These are phyloP conservation scores for Saussurea involucrata DNA, from an alignment of 129 eudicot species.

Conservation along the genomic window DNA sequence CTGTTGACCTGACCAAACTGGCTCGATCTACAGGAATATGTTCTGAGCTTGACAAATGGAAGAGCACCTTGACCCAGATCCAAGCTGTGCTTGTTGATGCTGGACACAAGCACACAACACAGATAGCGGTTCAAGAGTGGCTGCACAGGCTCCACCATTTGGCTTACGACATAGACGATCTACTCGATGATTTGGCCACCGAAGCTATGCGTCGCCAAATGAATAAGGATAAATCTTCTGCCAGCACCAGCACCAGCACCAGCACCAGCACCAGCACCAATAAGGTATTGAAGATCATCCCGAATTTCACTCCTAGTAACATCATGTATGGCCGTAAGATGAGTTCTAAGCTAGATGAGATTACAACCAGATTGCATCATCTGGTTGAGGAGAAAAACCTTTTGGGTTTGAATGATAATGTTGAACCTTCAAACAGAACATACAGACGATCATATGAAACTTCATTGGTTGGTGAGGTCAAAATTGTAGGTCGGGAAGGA, in stretches of 20 bases:
- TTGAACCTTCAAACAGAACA: not conserved
- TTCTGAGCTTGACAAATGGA: not conserved
- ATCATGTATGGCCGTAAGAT: constrained; percentile 5
- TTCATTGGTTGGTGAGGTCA: constrained; percentile 24
- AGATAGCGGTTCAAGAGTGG: constrained; percentile 28
- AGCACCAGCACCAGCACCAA: not conserved
- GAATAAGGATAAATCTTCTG: too few species aligned
- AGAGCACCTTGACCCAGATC: not conserved
- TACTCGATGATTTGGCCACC: constrained; percentile 21
- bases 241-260: not conserved
- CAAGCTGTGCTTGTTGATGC: constrained; percentile 43
- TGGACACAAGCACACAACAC: constrained; percentile 31
- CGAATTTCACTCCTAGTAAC: not conserved
- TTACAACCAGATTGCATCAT: constrained; percentile 13
- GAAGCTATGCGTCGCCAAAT: not conserved
- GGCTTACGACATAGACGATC: constrained; percentile 37
- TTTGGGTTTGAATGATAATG: constrained; percentile 6
- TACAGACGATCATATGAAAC: constrained; percentile 17
- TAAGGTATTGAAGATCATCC: not conserved
- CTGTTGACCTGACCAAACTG: not conserved
- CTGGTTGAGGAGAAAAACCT: constrained; percentile 10
- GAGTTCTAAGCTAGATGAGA: constrained; percentile 15
- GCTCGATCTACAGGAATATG: not conserved
- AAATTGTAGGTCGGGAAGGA: constrained; percentile 26
- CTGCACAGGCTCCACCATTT: constrained; percentile 25